A percentile compares a stretch with the other conserved stretches of the same genome.
Conservation (phyloP, 768 basidiomycete genomes). For the Arthromyces matolae region DNA sequence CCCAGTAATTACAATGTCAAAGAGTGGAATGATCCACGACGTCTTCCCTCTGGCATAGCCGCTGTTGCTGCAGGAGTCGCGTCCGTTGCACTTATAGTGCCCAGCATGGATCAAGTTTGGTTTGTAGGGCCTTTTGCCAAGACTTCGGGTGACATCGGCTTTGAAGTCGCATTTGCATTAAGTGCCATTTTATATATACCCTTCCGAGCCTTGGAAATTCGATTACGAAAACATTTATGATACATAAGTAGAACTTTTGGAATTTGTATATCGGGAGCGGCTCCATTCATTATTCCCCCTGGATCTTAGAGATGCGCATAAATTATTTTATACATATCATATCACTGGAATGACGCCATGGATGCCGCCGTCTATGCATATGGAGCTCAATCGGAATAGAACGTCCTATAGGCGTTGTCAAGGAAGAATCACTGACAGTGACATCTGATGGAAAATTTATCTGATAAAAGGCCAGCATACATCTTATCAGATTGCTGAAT, state of each 20-base stretch:
- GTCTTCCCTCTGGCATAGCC: slow-evolving; percentile 65
- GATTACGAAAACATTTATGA: slow-evolving; percentile 18
- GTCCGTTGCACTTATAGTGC: slow-evolving; percentile 57
- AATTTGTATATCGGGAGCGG: too few relatives aligned
- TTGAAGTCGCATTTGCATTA: slow-evolving; percentile 63
- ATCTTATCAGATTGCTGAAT: slow-evolving; percentile 19
- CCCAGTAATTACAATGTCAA: slow-evolving; percentile 49
- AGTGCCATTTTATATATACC: slow-evolving; percentile 54
- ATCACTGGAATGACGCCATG: too few relatives aligned
- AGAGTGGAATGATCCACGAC: slow-evolving; percentile 53
- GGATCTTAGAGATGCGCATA: too few relatives aligned
- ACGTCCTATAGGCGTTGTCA: too few relatives aligned
- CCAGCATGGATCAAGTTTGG: slow-evolving; percentile 75
- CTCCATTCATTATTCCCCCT: too few relatives aligned
- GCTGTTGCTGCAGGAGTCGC: slow-evolving; percentile 52
- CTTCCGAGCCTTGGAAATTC: slow-evolving; percentile 49
- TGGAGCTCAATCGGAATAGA: too few relatives aligned
- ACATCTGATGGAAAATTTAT: too few relatives aligned
- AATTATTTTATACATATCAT: too few relatives aligned
- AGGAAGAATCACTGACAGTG: too few relatives aligned
- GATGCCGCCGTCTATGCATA: too few relatives aligned
- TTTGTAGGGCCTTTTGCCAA: slow-evolving; percentile 71
- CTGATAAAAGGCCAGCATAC: too few relatives aligned
- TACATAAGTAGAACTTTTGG: too few relatives aligned
- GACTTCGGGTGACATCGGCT: slow-evolving; percentile 76